Evolutionary conservation across 2,329 filamentous ascomycete genomes (phyloP), one percentile per base, ranked within the genome.

Genomic region (Colletotrichum plurivorum): DNA sequence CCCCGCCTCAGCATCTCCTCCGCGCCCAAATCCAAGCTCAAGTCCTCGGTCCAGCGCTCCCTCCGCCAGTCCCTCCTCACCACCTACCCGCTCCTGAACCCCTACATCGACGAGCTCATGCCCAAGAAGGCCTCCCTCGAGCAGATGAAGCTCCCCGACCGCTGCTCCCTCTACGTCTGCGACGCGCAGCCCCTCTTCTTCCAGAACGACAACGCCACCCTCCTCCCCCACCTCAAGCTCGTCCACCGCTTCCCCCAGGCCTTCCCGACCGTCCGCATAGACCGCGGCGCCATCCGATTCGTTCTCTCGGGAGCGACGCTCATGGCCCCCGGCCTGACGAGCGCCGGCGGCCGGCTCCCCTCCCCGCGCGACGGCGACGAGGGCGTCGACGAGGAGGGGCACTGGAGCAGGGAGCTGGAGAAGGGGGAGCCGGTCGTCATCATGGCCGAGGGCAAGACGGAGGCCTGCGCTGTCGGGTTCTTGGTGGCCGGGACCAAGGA

Each of bases 221-320:
- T 97, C 65, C 88, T 98, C 68, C 96, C 96, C 1, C 96, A 98
- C 81, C 90, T 99, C 13, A 89, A 89, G 55, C 90, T 98, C 75
- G 90, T 99, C 45, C 96, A 99, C 85, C 89, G 92, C 74, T 98
- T 95, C 84, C 96, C 96, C 10, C 84, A 90, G 73, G 92, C 90
- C 68, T 95, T 99, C 79, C 91, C 93, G 18, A 92, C 89, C 60
- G 87, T 99, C 67, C 92, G 95, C 68, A 97, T 98, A 80, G 96
- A 99, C 81, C 90, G 96, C 57, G 96, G 96, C 71, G 96, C 96
- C 5, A 98, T 99, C 77, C 93, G 96, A 70, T 99, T 99, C 83
- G 95, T 99, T 27, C 89, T 99, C 2, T 93, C 91, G 1, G 96
- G 96, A 52, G 96, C 96, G 1, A 94, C 95, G 15, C 90, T 99